phyloP scores from a whole-genome alignment of 2,329 filamentous ascomycete species.

The Polychaeton citri region DNA sequence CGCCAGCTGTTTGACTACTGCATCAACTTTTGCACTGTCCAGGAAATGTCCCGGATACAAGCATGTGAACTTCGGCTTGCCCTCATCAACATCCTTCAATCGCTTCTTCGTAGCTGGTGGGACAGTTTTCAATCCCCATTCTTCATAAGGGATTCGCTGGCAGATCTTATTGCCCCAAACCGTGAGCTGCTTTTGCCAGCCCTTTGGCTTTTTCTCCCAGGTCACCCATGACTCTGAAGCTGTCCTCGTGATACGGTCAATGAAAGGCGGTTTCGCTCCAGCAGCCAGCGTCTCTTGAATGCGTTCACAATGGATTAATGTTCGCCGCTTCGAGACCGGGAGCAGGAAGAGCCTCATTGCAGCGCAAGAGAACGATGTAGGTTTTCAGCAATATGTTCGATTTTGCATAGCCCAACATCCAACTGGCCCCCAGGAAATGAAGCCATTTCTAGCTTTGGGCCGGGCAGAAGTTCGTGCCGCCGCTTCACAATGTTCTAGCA shows the following conservation, averaged over 20 bases:
- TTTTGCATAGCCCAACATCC: too few species aligned
- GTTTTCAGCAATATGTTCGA: too few species aligned
- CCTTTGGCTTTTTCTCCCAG: conserved; percentile 61
- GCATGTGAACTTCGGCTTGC: conserved; percentile 37
- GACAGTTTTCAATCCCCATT: conserved; percentile 95
- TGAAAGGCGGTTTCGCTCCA: conserved; percentile 40
- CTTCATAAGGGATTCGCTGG: conserved; percentile 81
- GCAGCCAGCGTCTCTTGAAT: conserved; percentile 25
- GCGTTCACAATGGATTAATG: conserved; percentile 82
- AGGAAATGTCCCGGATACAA: conserved; percentile 64
- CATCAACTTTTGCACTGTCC: conserved; percentile 44
- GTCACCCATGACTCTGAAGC: conserved; percentile 66
- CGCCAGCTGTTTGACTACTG: conserved; percentile 55
- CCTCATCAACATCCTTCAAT: conserved; percentile 48
- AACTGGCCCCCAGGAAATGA: too few species aligned
- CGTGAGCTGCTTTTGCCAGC: conserved; percentile 78
- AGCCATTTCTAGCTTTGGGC: too few species aligned
- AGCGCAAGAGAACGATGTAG: too few species aligned
- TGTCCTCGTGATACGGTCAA: conserved; percentile 58
- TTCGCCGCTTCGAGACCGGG: conserved; percentile 80
- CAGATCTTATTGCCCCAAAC: conserved; percentile 76
- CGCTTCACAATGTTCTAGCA: too few species aligned
- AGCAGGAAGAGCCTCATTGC: conserved; percentile 85
- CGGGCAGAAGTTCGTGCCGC: too few species aligned
- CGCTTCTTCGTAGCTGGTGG: conserved; percentile 62